These are phyloP conservation scores for Beauveria rudraprayagi DNA, from an alignment of 2,329 filamentous ascomycete genomes.

Conservation along the genomic window DNA sequence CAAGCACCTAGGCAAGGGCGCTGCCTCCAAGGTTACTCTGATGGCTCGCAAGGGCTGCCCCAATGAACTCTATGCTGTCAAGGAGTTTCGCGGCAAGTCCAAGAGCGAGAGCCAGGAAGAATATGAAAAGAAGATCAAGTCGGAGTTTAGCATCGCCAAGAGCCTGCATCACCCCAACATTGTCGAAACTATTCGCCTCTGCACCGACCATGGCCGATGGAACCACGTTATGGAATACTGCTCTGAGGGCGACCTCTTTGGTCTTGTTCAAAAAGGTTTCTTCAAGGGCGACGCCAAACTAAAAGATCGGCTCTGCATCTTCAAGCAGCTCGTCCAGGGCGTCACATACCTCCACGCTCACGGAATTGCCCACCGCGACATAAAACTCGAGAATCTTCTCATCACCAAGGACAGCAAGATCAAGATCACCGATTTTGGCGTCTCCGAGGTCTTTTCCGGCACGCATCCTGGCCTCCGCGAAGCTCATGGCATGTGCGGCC, in stretches of 20 bases:
- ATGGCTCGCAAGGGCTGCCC: conserved; percentile 64
- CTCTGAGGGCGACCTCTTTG: conserved; percentile 70
- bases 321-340: conserved; percentile 81
- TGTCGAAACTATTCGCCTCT: conserved; percentile 70
- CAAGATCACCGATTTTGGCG: conserved; percentile 88
- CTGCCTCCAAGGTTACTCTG: conserved; percentile 72
- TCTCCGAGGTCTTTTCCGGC: conserved; percentile 77
- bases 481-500: conserved; percentile 64
- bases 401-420: conserved; percentile 71
- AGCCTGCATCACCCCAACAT: conserved; percentile 82
- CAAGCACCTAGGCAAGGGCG: conserved; percentile 72
- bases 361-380: conserved; percentile 83
- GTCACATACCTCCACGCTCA: conserved; percentile 74
- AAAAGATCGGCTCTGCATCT: conserved; percentile 69
- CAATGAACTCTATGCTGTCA: conserved; percentile 70
- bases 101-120: conserved; percentile 62
- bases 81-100: conserved; percentile 73
- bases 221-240: conserved; percentile 95
- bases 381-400: conserved; percentile 83
- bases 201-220: conserved; percentile 67
- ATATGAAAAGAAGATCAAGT: conserved; percentile 84
- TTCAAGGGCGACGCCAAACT: conserved; percentile 56
- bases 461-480: conserved; percentile 71
- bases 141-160: conserved; percentile 81
- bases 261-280: conserved; percentile 63